Percentiles rank a stretch among this genome's conserved stretches.
phyloP scores from a whole-genome alignment of 176 grass and related monocot genomes.

The Coix lacrymajobi region DNA sequence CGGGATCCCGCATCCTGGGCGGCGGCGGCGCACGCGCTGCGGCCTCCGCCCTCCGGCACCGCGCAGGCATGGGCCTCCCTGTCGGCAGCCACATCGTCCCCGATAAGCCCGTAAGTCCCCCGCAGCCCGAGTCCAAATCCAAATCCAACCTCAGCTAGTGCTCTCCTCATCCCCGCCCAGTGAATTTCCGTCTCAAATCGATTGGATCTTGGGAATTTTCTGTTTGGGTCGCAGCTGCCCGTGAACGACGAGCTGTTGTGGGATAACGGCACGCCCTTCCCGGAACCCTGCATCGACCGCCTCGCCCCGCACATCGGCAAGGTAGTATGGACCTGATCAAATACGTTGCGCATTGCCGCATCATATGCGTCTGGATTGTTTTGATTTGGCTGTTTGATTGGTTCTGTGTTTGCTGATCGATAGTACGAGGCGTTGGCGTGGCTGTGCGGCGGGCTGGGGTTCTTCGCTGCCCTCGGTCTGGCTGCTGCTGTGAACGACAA shows the following conservation, averaged over 20 bases:
- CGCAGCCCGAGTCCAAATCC: neutral
- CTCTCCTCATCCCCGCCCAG: neutral
- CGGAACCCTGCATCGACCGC: conserved; percentile 93
- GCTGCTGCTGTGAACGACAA: conserved; percentile 74
- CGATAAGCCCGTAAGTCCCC: conserved; percentile 68
- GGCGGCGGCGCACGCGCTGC: conserved; percentile 71
- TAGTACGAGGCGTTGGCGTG: conserved; percentile 94
- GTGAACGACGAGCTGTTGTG: conserved; percentile 74
- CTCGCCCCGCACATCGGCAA: conserved; percentile 89
- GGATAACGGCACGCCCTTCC: conserved; percentile 93
- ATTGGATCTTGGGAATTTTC: neutral
- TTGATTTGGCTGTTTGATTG: conserved; percentile 27
- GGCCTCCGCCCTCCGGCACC: conserved; percentile 56
- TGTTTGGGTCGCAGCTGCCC: conserved; percentile 44
- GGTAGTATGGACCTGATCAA: conserved; percentile 36
- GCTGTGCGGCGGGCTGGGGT: conserved; percentile 81
- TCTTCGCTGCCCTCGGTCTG: conserved; percentile 65
- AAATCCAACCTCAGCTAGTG: neutral
- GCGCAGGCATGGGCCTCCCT: conserved; percentile 91
- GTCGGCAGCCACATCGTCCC: conserved; percentile 92
- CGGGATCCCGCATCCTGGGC: conserved; percentile 71
- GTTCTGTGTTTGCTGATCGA: neutral
- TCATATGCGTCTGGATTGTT: neutral
- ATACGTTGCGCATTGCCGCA: neutral
- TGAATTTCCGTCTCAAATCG: conserved; percentile 6